phyloP scores from a whole-genome alignment of 2,329 filamentous ascomycete species.

The Mariannaea elegans region DNA sequence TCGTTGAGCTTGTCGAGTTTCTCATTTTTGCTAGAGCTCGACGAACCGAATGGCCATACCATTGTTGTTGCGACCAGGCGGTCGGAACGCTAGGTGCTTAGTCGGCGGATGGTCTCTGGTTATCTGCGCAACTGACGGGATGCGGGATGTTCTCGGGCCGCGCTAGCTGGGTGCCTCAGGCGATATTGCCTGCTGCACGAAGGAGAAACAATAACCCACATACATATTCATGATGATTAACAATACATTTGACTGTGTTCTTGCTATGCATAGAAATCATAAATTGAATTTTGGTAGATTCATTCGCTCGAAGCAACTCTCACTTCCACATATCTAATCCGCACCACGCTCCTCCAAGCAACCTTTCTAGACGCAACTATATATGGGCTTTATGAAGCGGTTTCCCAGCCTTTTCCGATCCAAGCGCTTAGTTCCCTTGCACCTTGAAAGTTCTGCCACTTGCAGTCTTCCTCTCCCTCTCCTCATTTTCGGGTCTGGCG shows the following conservation, averaged over 20 bases:
- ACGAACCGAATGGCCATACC: conserved; percentile 53
- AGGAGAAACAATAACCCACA: background rate
- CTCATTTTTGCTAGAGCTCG: conserved; percentile 34
- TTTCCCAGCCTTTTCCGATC: conserved; percentile 17
- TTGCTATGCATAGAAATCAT: background rate
- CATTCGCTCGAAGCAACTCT: conserved; percentile 37
- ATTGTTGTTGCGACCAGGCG: conserved; percentile 46
- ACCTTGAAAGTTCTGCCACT: conserved; percentile 90
- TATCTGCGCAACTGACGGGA: conserved; percentile 15
- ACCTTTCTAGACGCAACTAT: background rate
- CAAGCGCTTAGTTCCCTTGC: conserved; percentile 45
- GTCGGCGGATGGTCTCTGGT: conserved; percentile 11
- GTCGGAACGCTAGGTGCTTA: conserved; percentile 33
- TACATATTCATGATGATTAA: background rate
- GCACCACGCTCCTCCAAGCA: background rate
- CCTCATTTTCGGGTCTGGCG: conserved; percentile 93
- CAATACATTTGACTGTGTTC: background rate
- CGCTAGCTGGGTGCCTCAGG: conserved; percentile 40
- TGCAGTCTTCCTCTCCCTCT: conserved; percentile 97
- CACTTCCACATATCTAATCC: conserved; percentile 10
- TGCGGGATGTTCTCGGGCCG: conserved; percentile 25
- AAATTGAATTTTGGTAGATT: conserved; percentile 30
- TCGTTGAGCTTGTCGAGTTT: conserved; percentile 29
- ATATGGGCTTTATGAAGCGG: conserved; percentile 18
- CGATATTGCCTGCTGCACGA: conserved; percentile 11